Evolutionary conservation across 352 stramenopile species (phyloP), one percentile per base, ranked within the genome.

Genomic region (Phytophthora fragariaefolia): DNA sequence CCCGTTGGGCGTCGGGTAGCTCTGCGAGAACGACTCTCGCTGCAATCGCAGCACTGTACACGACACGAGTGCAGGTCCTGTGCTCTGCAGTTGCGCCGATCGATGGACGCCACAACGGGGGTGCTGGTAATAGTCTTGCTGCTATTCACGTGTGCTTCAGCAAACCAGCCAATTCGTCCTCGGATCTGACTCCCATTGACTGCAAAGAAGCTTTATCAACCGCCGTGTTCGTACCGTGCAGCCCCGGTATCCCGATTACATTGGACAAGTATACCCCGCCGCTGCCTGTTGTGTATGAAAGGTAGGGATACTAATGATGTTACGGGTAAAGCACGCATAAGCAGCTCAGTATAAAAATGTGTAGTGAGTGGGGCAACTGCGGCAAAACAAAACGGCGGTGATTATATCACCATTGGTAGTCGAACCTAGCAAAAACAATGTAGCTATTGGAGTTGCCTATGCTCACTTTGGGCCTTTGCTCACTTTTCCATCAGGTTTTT

Each of bases 141-240:
- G 66, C 66, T 2, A 71, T 86, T 22, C 78, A 78, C 10, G 76
- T 74, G 28, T 86, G 78, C 57, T 86, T 77, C 46, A 47, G 42
- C 22, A 76, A 80, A 48, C 67, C 72, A 38, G 20, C 30, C 27
- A 64, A 59, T 36, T 18, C 56, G 32, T 61, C 51, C 36, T 42
- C 43, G 30, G 23, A 34, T 12, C 42, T 76, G 20, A 70, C 58
- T 20, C 57, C 63, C 2, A 76, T 76, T 13, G 67, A 73, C 66
- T 79, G 71, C 58, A 58, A 62, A 30, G 50, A 61, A 4, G 36
- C 49, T 6, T 27, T 46, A 6, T 57, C 66, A 20, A 71, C 66
- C 4, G 47, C 34, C 9, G 62, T 74, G 6, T 79, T 76, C 43
- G 40, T 73, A 4, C 66, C 71, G 9, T 79, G 71, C 32, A 74